A percentile compares a stretch with the other conserved stretches of the same genome.
phyloP scores from a whole-genome alignment of 1,284 basidiomycete genomes.

The Neonothopanus nambi region DNA sequence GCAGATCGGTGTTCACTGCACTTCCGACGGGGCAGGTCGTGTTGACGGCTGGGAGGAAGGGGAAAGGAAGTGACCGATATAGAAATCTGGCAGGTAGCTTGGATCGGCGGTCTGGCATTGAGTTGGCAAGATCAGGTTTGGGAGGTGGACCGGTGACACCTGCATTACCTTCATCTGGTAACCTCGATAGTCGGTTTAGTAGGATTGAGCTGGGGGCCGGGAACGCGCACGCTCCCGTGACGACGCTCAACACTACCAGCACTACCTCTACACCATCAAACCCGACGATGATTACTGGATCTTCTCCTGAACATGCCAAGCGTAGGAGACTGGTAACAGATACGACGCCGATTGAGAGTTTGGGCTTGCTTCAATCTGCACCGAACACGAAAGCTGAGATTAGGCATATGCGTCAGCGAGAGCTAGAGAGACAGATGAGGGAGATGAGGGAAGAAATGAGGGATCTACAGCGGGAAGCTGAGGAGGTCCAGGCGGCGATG shows the following conservation, averaged over 20 bases:
- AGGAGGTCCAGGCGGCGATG: background rate
- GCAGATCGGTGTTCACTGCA: constrained; percentile 1
- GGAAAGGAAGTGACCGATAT: too few species aligned
- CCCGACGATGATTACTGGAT: too few species aligned
- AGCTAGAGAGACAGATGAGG: constrained; percentile 25
- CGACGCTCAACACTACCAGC: background rate
- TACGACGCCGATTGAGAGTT: too few species aligned
- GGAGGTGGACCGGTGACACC: background rate
- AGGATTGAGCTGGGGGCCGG: too few species aligned
- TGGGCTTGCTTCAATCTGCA: too few species aligned
- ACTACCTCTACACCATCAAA: too few species aligned
- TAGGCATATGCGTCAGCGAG: constrained; percentile 21
- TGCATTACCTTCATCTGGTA: background rate
- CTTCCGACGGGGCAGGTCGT: constrained; percentile 7
- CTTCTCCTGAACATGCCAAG: too few species aligned
- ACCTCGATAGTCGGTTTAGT: background rate
- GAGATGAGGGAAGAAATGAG: constrained; percentile 27
- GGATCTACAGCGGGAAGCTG: constrained; percentile 22
- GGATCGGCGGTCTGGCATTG: too few species aligned
- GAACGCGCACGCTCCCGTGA: too few species aligned
- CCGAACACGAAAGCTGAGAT: constrained; percentile 14
- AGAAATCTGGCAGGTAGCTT: too few species aligned
- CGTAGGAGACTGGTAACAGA: too few species aligned
- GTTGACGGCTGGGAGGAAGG: background rate
- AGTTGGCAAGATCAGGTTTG: too few species aligned